Conservation (phyloP, 257 asterid genomes). For the Nicotiana attenuata region DNA sequence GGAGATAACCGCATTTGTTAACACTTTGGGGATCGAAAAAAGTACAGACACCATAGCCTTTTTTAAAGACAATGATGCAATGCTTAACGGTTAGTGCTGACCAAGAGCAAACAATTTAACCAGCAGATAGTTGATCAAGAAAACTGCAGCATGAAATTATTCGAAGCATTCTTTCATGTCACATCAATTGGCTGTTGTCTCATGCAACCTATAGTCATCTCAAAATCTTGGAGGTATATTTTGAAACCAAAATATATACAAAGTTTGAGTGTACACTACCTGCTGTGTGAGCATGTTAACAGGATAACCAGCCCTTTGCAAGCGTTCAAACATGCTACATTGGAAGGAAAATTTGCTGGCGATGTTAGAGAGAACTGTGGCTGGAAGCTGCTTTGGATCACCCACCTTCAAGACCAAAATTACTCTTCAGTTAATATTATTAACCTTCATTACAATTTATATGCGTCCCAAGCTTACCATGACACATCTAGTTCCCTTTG, state of each 20-base stretch:
- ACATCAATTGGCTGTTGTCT: neutral
- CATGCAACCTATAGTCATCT: neutral
- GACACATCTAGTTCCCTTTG: constrained; percentile 80
- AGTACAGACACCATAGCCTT: neutral
- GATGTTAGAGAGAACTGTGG: constrained; percentile 87
- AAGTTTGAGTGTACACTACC: constrained; percentile 38
- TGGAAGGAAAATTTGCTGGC: constrained; percentile 89
- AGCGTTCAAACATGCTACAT: constrained; percentile 98
- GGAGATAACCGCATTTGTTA: neutral
- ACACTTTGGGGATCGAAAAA: neutral
- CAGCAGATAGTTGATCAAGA: constrained; percentile 4
- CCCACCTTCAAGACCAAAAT: constrained; percentile 62
- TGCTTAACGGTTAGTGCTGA: neutral
- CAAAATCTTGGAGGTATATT: constrained; percentile 1
- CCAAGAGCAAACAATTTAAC: neutral
- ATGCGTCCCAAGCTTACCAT: constrained; percentile 54
- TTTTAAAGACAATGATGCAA: neutral
- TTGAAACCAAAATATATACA: constrained; percentile 4
- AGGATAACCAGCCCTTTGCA: constrained; percentile 98
- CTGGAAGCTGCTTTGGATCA: constrained; percentile 99
- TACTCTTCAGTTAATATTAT: constrained; percentile 17
- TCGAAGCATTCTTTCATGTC: neutral
- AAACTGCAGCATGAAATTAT: neutral
- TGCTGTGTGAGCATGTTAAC: constrained; percentile 89
- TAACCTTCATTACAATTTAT: constrained; percentile 13